These are phyloP conservation scores for Thraustochytrium striatum DNA, from an alignment of 352 stramenopile species.

Conservation along the genomic window DNA sequence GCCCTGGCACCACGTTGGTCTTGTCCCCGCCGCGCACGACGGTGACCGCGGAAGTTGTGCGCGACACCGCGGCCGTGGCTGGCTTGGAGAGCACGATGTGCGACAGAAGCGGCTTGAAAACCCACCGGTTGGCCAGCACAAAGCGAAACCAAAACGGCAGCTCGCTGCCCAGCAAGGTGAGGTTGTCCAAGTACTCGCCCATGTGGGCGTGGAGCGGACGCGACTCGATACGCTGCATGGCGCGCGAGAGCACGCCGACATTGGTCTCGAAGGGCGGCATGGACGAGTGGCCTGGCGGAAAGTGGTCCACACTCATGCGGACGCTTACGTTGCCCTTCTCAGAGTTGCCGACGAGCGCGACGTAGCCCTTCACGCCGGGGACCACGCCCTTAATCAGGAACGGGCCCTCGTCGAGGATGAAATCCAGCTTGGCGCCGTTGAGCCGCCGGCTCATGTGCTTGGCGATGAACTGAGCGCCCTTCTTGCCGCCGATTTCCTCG, in stretches of 20 bases:
- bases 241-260: slow-evolving; percentile 52
- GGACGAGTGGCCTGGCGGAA: slow-evolving; percentile 48
- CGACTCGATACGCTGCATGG: slow-evolving; percentile 50
- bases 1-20: slow-evolving; percentile 52
- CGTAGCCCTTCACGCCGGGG: slow-evolving; percentile 43
- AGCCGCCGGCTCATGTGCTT: slow-evolving; percentile 37
- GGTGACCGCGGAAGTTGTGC: slow-evolving; percentile 54
- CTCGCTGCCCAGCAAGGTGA: slow-evolving; percentile 30
- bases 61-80: slow-evolving; percentile 50
- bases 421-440: slow-evolving; percentile 32
- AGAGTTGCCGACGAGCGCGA: slow-evolving; percentile 48
- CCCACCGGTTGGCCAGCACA: slow-evolving; percentile 50
- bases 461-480: slow-evolving; percentile 50
- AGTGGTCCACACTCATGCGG: slow-evolving; percentile 47
- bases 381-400: slow-evolving; percentile 54
- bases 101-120: slow-evolving; percentile 51
- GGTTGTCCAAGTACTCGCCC: background rate
- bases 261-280: slow-evolving; percentile 50
- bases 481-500: slow-evolving; percentile 51
- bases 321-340: slow-evolving; percentile 53
- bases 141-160: slow-evolving; percentile 42
- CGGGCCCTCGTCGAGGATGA: slow-evolving; percentile 53
- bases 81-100: slow-evolving; percentile 47
- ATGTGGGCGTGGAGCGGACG: slow-evolving; percentile 47
- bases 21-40: slow-evolving; percentile 51